Evolutionary conservation across 345 rosid species (phyloP).

Genomic region (Bruguiera parviflora): DNA sequence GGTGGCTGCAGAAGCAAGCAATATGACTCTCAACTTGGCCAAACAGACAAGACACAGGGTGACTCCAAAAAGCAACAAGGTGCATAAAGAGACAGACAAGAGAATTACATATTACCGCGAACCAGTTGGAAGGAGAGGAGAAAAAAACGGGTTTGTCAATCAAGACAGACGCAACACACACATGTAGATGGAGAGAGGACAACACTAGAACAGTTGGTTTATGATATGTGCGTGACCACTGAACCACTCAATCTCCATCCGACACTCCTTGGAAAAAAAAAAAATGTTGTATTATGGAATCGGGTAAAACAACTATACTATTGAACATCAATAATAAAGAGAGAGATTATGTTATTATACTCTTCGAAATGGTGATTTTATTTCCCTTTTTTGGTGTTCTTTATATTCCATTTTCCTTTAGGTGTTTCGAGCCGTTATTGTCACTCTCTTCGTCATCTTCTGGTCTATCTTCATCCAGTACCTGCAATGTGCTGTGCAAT

Average conservation of each 20-base stretch:
- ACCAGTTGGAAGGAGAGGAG: background rate
- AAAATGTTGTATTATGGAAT: no score
- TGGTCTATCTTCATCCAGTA: background rate
- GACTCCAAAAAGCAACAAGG: conserved; percentile 25
- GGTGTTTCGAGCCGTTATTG: background rate
- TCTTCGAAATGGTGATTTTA: background rate
- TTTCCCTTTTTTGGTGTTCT: background rate
- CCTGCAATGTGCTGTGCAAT: background rate
- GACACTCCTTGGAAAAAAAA: conserved; percentile 29
- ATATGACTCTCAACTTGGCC: conserved; percentile 18
- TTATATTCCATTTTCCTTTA: no score
- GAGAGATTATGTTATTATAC: background rate
- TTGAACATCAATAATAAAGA: background rate
- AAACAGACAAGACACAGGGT: conserved; percentile 11
- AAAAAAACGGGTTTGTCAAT: background rate
- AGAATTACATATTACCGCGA: conserved; percentile 10
- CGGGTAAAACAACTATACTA: background rate
- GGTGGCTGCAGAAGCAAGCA: conserved; percentile 9
- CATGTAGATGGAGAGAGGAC: background rate
- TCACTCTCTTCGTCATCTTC: background rate
- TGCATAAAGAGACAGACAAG: conserved; percentile 21
- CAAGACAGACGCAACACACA: background rate
- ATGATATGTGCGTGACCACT: conserved; percentile 13
- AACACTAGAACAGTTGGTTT: background rate
- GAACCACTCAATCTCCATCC: conserved; percentile 12